Base-by-base conservation (phyloP, 257 asterid genomes). In the Pogostemon cablin region DNA sequence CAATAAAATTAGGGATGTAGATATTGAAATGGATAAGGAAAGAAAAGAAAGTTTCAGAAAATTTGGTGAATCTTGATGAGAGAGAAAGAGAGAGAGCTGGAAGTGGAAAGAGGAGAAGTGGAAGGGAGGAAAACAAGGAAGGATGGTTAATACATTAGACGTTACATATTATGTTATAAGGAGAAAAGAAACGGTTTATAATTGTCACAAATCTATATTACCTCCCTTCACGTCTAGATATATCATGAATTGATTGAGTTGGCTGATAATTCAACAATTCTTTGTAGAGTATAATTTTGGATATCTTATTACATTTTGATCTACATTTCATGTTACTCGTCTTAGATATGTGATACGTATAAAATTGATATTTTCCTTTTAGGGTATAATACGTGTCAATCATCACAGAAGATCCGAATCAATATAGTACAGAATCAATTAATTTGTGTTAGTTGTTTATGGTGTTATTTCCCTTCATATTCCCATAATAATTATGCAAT, bases 81-180 rank as follows among this genome's bases (percentile, higher is more conserved):
- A 68, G 78, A 70, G 68, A 68, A 68, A 49, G 77, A 72, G 77
- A 61, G 85, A 83, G 81, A 80, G 7, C 44, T 4, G 25, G 56
- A 50, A 81, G 81, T 74, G 88, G 90, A 65, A 78, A 84, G 67
- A 53, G 37, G 35, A 17, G 47, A 37, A 77, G 83, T 73, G 89
- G 93, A 72, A 80, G 87, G 71, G 93, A 81, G 96, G 79, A 85
- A 85, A 88, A 78, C 37, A 56, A 83, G 96, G 93, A 81, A 20
- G 32, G 55, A 53, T 15, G 39, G 34, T 54, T 32, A 12, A 67
- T 35, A 42, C 20, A 54, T 44, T 35, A 6, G 69, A 41, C 76
- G 74, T 78, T 74, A 72, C 75, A 58, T 34, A 42, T 5, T 65
- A 75, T 72, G 73, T 59, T 38, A 61, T 38, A 39, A 65, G 62